Evolutionary conservation across 495 filamentous ascomycete species (phyloP).

Genomic region (Immersiella caudata): DNA sequence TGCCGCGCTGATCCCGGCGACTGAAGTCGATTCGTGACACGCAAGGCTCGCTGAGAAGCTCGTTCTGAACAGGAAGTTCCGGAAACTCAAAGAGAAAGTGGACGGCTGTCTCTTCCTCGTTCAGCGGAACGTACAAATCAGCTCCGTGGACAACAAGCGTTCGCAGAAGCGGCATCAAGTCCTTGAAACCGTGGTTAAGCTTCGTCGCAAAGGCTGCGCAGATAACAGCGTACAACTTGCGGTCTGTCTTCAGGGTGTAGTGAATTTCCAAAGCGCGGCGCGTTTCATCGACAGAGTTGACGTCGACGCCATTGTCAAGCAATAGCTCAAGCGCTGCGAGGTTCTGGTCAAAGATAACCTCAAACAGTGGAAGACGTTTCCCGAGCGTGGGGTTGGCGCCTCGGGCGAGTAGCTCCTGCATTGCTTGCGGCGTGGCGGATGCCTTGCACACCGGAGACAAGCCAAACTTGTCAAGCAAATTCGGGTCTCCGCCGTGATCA

Average conservation of each 20-base stretch:
- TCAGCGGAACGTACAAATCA: conserved; percentile 26
- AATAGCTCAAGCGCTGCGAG: not conserved
- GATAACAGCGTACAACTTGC: not conserved
- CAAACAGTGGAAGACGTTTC: not conserved
- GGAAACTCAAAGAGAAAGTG: conserved; percentile 30
- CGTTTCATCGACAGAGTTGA: not conserved
- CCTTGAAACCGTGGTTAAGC: not conserved
- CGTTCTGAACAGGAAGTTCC: conserved; percentile 6
- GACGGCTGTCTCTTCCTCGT: conserved; percentile 25
- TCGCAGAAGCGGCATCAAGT: conserved; percentile 22
- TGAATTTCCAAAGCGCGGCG: not conserved
- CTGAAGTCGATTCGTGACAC: conserved; percentile 30
- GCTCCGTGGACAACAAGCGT: conserved; percentile 27
- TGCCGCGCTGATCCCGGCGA: conserved; percentile 26
- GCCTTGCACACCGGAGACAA: not conserved
- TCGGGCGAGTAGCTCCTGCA: not conserved
- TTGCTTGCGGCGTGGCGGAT: not conserved
- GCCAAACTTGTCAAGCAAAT: not conserved
- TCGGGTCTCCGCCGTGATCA: not conserved
- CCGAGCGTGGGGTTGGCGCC: not conserved
- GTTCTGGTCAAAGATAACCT: conserved; percentile 1
- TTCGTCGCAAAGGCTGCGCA: not conserved
- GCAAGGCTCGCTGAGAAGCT: conserved; percentile 24
- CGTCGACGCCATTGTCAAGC: not conserved
- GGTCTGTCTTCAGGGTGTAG: not conserved